phyloP scores from a whole-genome alignment of 192 early-diverging fungal species.

The Pilobolus umbonatus region DNA sequence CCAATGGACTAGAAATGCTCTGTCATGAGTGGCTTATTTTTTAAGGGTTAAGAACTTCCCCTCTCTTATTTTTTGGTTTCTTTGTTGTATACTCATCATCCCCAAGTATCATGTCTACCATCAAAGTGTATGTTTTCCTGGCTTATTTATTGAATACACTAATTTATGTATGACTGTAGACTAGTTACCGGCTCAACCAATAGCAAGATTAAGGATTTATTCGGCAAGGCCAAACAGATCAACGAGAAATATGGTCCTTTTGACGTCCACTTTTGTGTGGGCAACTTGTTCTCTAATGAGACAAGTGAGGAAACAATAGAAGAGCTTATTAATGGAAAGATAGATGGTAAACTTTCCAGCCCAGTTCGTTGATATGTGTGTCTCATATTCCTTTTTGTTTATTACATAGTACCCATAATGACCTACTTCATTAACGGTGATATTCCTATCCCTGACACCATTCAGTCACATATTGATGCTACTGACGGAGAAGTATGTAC shows the following conservation, averaged over 20 bases:
- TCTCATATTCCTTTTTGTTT: background rate
- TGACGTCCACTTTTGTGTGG: slow-evolving; percentile 71
- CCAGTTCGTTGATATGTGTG: background rate
- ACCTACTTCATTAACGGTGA: slow-evolving; percentile 52
- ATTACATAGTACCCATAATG: background rate
- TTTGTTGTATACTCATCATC: too few species aligned
- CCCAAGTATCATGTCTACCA: too few species aligned
- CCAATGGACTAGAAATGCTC: too few species aligned
- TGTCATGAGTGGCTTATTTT: too few species aligned
- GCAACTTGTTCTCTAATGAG: slow-evolving; percentile 71
- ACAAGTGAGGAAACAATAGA: slow-evolving; percentile 43
- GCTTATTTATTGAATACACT: background rate
- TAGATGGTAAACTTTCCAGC: slow-evolving; percentile 30
- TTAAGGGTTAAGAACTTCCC: too few species aligned
- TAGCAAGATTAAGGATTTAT: slow-evolving; percentile 61
- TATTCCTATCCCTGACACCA: slow-evolving; percentile 50
- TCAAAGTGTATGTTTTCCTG: slow-evolving; percentile 9
- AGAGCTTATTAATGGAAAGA: slow-evolving; percentile 50
- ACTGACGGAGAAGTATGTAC: slow-evolving; percentile 71
- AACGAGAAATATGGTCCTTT: slow-evolving; percentile 85
- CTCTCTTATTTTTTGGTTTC: too few species aligned
- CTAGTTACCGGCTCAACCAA: slow-evolving; percentile 74
- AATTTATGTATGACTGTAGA: slow-evolving; percentile 25
- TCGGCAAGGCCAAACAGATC: slow-evolving; percentile 69
- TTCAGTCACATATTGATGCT: slow-evolving; percentile 44